Evolutionary conservation across 1,284 basidiomycete species (phyloP).

Genomic region (Phenoliferia sp.): DNA sequence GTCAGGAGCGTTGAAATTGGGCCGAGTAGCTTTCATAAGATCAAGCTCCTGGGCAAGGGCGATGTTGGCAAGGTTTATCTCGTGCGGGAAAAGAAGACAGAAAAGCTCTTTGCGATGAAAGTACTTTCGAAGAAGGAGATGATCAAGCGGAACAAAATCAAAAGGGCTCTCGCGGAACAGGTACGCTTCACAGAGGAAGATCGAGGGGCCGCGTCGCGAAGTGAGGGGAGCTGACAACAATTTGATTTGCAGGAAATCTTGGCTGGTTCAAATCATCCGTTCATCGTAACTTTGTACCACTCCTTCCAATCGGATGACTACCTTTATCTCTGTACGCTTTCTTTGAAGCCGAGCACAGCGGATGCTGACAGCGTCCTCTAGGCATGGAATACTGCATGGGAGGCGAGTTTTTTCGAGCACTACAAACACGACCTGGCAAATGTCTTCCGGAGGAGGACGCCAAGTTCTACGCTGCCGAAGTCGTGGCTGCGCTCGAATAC

Average conservation of each 20-base stretch:
- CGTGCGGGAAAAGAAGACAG: conserved; percentile 89
- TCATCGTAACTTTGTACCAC: conserved; percentile 95
- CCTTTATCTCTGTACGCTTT: conserved; percentile 67
- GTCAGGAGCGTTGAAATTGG: conserved; percentile 85
- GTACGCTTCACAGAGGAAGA: conserved; percentile 33
- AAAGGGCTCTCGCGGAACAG: conserved; percentile 90
- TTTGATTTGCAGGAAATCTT: conserved; percentile 62
- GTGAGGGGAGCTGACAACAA: background rate
- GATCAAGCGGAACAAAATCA: conserved; percentile 98
- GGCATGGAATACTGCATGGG: conserved; percentile 99
- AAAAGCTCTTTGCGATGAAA: conserved; percentile 94
- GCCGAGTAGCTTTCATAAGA: conserved; percentile 84
- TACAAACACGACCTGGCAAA: conserved; percentile 91
- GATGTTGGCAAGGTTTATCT: conserved; percentile 95
- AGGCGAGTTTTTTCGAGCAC: conserved; percentile 95
- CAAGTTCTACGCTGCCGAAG: conserved; percentile 97
- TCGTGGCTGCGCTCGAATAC: conserved; percentile 95
- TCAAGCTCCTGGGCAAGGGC: conserved; percentile 91
- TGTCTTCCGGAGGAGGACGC: conserved; percentile 93
- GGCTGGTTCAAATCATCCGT: conserved; percentile 92
- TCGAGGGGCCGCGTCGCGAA: background rate
- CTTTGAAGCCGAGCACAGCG: background rate
- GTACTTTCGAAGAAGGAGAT: conserved; percentile 96
- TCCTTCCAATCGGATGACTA: conserved; percentile 97
- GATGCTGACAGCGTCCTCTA: background rate